These are phyloP conservation scores for Penicillium psychrosexuale DNA, from an alignment of 2,329 filamentous ascomycete genomes.

Conservation along the genomic window DNA sequence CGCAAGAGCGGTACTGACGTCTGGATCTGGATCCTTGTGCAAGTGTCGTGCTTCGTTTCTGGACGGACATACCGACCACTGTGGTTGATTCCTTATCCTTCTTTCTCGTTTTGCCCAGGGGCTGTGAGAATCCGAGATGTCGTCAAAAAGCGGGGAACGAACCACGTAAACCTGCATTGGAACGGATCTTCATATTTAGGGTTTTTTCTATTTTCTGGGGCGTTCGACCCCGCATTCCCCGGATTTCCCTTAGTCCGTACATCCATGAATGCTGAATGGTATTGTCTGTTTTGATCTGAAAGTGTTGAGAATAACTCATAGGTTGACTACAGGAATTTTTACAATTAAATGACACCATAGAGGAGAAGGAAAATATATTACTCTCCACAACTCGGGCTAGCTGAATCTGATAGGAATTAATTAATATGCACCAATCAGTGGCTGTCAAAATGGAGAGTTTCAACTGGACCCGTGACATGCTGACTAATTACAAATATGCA, in stretches of 20 bases:
- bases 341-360: not conserved
- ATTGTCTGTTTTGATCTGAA: not conserved
- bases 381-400: not conserved
- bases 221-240: not conserved
- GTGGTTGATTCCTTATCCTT: not conserved
- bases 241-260: not conserved
- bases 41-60: not conserved
- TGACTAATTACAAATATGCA: no score
- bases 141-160: not conserved
- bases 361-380: not conserved
- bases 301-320: not conserved
- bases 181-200: not conserved
- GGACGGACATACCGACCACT: not conserved
- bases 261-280: not conserved
- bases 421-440: no score
- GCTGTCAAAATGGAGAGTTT: no score
- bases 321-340: not conserved
- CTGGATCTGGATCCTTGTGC: not conserved
- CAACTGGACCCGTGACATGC: no score
- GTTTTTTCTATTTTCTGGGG: not conserved
- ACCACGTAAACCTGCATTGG: not conserved
- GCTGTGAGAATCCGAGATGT: not conserved
- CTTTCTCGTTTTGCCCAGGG: not conserved
- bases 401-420: no score
- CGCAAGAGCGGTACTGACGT: not conserved